Evolutionary conservation across 495 filamentous ascomycete genomes (phyloP).

Genomic region (Immersiella caudata): DNA sequence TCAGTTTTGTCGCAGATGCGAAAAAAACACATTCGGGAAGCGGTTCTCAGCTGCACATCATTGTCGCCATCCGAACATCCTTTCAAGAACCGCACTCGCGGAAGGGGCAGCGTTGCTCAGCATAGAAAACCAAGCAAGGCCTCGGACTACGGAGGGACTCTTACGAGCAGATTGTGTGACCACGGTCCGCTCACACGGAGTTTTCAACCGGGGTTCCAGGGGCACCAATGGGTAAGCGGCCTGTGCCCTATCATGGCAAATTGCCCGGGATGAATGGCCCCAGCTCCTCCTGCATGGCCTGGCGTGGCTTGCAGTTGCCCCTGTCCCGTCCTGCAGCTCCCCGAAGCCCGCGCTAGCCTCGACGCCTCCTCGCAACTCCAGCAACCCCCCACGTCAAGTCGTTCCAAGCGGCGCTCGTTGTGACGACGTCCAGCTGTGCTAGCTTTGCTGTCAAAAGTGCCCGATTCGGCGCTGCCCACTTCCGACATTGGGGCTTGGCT

Average conservation of each 20-base stretch:
- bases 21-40: neutral
- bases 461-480: neutral
- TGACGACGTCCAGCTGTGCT: neutral
- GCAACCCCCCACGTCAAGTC: constrained; percentile 9
- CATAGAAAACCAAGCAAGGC: neutral
- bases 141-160: neutral
- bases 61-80: neutral
- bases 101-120: neutral
- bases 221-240: neutral
- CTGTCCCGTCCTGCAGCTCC: neutral
- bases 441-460: too few relatives aligned
- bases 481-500: neutral
- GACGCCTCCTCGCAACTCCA: constrained; percentile 15
- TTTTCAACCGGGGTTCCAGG: neutral
- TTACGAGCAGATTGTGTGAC: neutral
- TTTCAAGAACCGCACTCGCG: neutral
- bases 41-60: neutral
- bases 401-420: neutral
- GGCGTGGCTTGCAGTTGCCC: constrained; percentile 16
- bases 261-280: neutral
- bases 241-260: neutral
- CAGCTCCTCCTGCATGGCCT: neutral
- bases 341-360: constrained; percentile 1
- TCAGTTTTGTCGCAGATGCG: constrained; percentile 27
- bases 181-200: neutral